These are phyloP conservation scores for Limnanthes douglasii DNA, from an alignment of 345 rosid species.

Conservation along the genomic window DNA sequence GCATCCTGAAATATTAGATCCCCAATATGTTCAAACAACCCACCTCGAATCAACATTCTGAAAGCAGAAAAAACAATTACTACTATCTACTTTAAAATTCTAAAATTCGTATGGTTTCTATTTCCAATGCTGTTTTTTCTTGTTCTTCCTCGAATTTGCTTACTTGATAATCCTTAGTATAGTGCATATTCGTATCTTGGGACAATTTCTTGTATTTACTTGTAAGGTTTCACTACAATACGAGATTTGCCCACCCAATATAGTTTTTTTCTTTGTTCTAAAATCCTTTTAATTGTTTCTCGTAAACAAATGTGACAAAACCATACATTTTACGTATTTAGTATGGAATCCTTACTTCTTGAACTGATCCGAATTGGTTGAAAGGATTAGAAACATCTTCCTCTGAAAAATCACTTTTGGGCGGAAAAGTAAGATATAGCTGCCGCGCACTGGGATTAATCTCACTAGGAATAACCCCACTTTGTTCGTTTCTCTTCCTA, in stretches of 20 bases:
- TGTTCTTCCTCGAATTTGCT: too few relatives aligned
- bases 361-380: slow-evolving; percentile 70
- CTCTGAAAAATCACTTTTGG: slow-evolving; percentile 76
- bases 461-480: slow-evolving; percentile 43
- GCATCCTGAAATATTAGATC: too few relatives aligned
- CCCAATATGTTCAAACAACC: too few relatives aligned
- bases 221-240: slow-evolving; percentile 90
- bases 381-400: slow-evolving; percentile 81
- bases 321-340: slow-evolving; percentile 94
- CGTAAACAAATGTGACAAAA: slow-evolving; percentile 61
- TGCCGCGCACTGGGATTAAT: slow-evolving; percentile 79
- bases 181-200: too few relatives aligned
- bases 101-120: too few relatives aligned
- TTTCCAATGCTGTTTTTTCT: too few relatives aligned
- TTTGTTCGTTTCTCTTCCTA: slow-evolving; percentile 41
- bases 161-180: too few relatives aligned
- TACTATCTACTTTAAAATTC: too few relatives aligned
- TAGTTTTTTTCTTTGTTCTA: slow-evolving; percentile 86
- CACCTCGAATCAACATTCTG: too few relatives aligned
- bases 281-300: slow-evolving; percentile 57
- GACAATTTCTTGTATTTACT: too few relatives aligned
- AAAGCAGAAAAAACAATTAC: too few relatives aligned
- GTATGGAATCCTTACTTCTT: slow-evolving; percentile 94
- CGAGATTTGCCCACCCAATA: slow-evolving; percentile 90
- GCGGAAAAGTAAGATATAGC: slow-evolving; percentile 92